phyloP scores from a whole-genome alignment of 2,329 filamentous ascomycete genomes.

The Basipetospora sp. region DNA sequence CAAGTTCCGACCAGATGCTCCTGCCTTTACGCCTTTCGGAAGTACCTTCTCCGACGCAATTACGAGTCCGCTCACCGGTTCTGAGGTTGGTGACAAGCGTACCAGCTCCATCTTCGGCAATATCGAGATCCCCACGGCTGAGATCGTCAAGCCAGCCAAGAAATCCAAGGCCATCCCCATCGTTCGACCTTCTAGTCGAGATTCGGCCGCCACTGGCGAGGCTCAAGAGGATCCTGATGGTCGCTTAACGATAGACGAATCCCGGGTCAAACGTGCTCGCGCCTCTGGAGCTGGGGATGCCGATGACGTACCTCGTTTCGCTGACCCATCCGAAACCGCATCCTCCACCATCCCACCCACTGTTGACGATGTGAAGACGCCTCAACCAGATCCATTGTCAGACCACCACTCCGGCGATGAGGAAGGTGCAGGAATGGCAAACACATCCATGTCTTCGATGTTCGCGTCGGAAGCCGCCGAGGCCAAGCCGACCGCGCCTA shows the following conservation, averaged over 20 bases:
- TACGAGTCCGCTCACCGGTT: conserved; percentile 30
- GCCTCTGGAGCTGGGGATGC: conserved; percentile 45
- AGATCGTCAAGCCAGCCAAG: conserved; percentile 51
- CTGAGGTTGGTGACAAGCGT: conserved; percentile 26
- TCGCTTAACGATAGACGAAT: conserved; percentile 43
- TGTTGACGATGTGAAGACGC: conserved; percentile 12
- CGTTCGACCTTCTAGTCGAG: conserved; percentile 46
- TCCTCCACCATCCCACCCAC: too few relatives aligned
- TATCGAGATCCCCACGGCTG: conserved; percentile 41
- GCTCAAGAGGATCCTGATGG: conserved; percentile 41
- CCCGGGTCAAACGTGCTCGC: conserved; percentile 61
- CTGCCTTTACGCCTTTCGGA: conserved; percentile 54
- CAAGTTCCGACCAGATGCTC: conserved; percentile 63
- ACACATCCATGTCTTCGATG: conserved; percentile 40
- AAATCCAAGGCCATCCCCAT: conserved; percentile 77
- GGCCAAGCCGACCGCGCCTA: conserved; percentile 32
- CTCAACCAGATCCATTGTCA: conserved; percentile 14
- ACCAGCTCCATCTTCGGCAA: conserved; percentile 51
- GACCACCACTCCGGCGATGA: conserved; percentile 17
- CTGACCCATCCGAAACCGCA: conserved; percentile 33
- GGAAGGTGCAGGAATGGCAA: conserved; percentile 27
- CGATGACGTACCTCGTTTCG: conserved; percentile 63
- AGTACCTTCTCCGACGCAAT: conserved; percentile 30
- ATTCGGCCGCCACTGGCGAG: conserved; percentile 18
- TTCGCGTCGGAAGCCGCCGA: conserved; percentile 38